Evolutionary conservation across 2,329 filamentous ascomycete genomes (phyloP).

Genomic region (Microcera coccophila): DNA sequence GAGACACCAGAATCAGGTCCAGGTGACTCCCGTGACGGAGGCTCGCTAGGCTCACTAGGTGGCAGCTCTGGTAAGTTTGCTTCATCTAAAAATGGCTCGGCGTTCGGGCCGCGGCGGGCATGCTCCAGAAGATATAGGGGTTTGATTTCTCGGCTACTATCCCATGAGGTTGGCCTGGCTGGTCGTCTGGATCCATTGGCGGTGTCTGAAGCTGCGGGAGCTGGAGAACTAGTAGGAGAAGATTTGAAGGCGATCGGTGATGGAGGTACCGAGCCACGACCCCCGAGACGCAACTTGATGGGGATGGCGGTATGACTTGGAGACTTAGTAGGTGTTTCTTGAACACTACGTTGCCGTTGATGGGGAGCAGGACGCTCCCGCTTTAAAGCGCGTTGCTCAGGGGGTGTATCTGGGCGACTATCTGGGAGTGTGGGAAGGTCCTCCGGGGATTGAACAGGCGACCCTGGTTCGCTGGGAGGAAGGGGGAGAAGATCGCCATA

Average conservation of each 20-base stretch:
- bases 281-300: slow-evolving; percentile 52
- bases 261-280: slow-evolving; percentile 42
- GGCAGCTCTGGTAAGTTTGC: slow-evolving; percentile 49
- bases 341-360: slow-evolving; percentile 46
- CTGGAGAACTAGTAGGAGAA: slow-evolving; percentile 37
- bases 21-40: slow-evolving; percentile 34
- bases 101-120: slow-evolving; percentile 37
- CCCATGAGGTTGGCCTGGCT: slow-evolving; percentile 57
- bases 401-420: slow-evolving; percentile 56
- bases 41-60: slow-evolving; percentile 42
- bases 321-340: slow-evolving; percentile 47
- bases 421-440: slow-evolving; percentile 55
- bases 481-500: slow-evolving; percentile 62
- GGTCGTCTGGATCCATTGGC: slow-evolving; percentile 34
- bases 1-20: slow-evolving; percentile 29
- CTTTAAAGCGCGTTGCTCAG: slow-evolving; percentile 42
- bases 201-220: slow-evolving; percentile 33
- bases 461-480: slow-evolving; percentile 56
- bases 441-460: slow-evolving; percentile 37
- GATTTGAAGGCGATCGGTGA: slow-evolving; percentile 39
- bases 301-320: slow-evolving; percentile 57
- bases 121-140: slow-evolving; percentile 79
- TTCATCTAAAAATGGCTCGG: slow-evolving; percentile 23
- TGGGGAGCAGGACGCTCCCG: slow-evolving; percentile 44
- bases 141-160: slow-evolving; percentile 65